Evolutionary conservation across 345 rosid genomes (phyloP), one percentile per base, ranked within the genome.

Genomic region (Eucalyptus grandis): DNA sequence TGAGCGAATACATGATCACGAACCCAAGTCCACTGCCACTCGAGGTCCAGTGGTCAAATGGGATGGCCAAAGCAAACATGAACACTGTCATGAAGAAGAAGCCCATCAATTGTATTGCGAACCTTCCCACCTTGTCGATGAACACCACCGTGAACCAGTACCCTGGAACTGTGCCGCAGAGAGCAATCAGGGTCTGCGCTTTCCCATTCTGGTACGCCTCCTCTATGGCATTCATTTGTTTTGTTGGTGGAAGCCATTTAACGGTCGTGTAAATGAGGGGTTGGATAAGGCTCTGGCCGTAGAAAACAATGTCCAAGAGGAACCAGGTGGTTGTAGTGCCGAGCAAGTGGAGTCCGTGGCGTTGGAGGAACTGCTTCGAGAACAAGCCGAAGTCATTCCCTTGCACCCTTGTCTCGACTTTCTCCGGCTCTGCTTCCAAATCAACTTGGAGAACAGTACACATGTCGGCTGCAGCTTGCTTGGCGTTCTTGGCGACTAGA

Each of bases 321-420:
- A 93, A 92, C 95, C 95, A 93, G 2, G 94, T 92, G 44, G 88
- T 77, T 17, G 95, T 50, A 4, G 95, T 92, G 19, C 94, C 95
- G 8, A 93, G 90, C 88, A 92, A 89, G 89, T 92, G 95, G 21
- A 91, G 88, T 43, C 95, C 95, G 37, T 91, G 94, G 53, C 93
- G 91, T 58, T 21, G 90, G 16, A 86, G n/a, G 86, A 92, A 92
- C 88, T 92, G 60, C 49, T 53, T 87, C 2, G 93, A 90, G 86
- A 92, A 89, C 89, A 89, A 54, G 37, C 89, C 89, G 46, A 87
- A 89, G 46, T 54, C 53, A 7, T 89, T 89, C 56, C 30, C 37
- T 72, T 56, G 43, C 44, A n/a, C n/a, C 31, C 11, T 46, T 2
- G 5, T 34, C 46, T 72, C 89, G 27, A 46, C 54, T 30, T 89